These are phyloP conservation scores for Macrophomina tecta DNA, from an alignment of 2,329 filamentous ascomycete genomes.

Conservation along the genomic window DNA sequence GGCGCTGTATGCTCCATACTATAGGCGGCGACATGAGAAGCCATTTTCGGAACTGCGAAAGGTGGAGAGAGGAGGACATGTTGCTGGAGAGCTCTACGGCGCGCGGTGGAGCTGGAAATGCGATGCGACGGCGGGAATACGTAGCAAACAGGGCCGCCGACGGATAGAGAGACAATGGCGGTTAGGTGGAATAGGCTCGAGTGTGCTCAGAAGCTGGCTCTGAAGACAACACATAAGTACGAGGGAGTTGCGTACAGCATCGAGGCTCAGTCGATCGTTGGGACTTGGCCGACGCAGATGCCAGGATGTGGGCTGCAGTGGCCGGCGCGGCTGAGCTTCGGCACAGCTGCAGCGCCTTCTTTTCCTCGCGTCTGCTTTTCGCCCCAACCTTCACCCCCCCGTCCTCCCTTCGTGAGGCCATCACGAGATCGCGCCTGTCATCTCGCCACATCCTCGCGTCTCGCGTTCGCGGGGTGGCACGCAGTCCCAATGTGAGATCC, in stretches of 20 bases:
- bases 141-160: background rate
- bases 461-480: slow-evolving; percentile 14
- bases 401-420: background rate
- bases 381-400: slow-evolving; percentile 1
- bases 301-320: slow-evolving; percentile 1
- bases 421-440: slow-evolving; percentile 14
- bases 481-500: slow-evolving; percentile 24
- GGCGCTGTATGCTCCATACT: slow-evolving; percentile 81
- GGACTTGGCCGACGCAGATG: slow-evolving; percentile 23
- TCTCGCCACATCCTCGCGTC: slow-evolving; percentile 15
- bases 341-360: slow-evolving; percentile 2
- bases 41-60: slow-evolving; percentile 72
- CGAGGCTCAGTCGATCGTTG: slow-evolving; percentile 22
- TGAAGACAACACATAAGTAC: slow-evolving; percentile 12
- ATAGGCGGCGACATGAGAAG: slow-evolving; percentile 86
- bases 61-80: slow-evolving; percentile 56
- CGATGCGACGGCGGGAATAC: background rate
- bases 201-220: background rate
- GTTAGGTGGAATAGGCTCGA: background rate
- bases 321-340: slow-evolving; percentile 1
- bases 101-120: slow-evolving; percentile 17
- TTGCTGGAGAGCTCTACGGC: slow-evolving; percentile 14
- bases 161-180: background rate
- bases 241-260: slow-evolving; percentile 17
- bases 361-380: slow-evolving; percentile 9